Evolutionary conservation across 2,329 filamentous ascomycete species (phyloP), one percentile per base, ranked within the genome.

Genomic region (Sclerotinia spermophila): DNA sequence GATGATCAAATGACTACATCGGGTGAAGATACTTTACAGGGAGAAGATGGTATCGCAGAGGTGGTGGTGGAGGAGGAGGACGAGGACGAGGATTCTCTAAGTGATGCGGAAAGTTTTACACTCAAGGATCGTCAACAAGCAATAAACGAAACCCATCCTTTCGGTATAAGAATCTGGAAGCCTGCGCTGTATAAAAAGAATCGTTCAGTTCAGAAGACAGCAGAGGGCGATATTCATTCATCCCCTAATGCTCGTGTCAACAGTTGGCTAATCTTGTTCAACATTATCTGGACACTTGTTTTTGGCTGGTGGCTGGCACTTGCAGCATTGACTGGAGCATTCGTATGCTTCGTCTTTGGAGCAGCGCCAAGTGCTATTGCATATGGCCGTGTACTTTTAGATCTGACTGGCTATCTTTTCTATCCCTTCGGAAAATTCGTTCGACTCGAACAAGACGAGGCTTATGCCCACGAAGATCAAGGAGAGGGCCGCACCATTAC

Each of bases 91-190:
- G 86, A 87, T 61, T 87, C 86, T 56, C 78, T 94, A 67, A 97
- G 95, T 80, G 96, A 98, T 76, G 92, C 96, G 1, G 96, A 97
- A 82, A 98, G 95, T 83, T 99, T 99, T 80, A 99, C 96, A 0
- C 86, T 99, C 76, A 97, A 96, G 81, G 96, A 99, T 81, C 89
- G 96, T 70, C 96, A 99, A 82, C 90, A 97, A 80, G 96, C 96
- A 74, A 99, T 99, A 84, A 99, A 99, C 82, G 91, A 97, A 80
- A 99, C 96, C 0, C 96, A 99, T 84, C 96, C 96, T 0, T 99
- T 99, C 77, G 96, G 96, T 84, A 98, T 99, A 79, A 90, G 96
- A 80, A 93, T 99, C 74, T 99, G 96, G 96, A 99, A 99, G 81
- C 96, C 96, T 58, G 96, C 96, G 1, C 81, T 99, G 73, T 99